A percentile compares a stretch with the other conserved stretches of the same genome.
Evolutionary conservation across 371 early-diverging fungal species (phyloP).

Genomic region (Mucor indicus): DNA sequence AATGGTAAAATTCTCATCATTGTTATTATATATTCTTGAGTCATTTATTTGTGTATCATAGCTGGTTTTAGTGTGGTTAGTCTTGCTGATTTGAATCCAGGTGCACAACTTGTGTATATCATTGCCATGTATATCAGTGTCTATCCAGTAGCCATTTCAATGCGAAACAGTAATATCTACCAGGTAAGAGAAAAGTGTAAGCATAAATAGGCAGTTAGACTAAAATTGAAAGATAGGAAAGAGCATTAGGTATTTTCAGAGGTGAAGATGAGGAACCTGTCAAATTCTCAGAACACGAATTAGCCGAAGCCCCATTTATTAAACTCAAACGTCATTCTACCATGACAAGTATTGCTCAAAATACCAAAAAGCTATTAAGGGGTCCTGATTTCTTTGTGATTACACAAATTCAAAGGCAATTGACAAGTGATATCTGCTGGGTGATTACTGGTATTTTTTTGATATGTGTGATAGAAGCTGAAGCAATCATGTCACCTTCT

Average conservation of each 20-base stretch:
- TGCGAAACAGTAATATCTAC: constrained; percentile 51
- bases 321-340: constrained; percentile 37
- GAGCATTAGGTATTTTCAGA: constrained; percentile 45
- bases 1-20: constrained; percentile 28
- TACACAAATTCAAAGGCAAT: constrained; percentile 42
- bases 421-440: constrained; percentile 46
- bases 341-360: constrained; percentile 37
- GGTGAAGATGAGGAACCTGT: constrained; percentile 31
- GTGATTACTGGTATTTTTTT: constrained; percentile 36
- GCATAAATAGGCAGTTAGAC: background rate
- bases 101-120: constrained; percentile 42
- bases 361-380: constrained; percentile 25
- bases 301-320: constrained; percentile 30
- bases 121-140: constrained; percentile 56
- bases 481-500: constrained; percentile 34
- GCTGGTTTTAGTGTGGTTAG: constrained; percentile 44
- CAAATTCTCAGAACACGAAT: constrained; percentile 23
- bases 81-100: constrained; percentile 44
- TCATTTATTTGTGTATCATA: constrained; percentile 9
- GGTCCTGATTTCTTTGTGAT: constrained; percentile 44
- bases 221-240: constrained; percentile 26
- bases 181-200: constrained; percentile 24
- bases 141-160: constrained; percentile 51
- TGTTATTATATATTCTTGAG: no score
- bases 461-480: constrained; percentile 29